phyloP scores from a whole-genome alignment of 805 yeast species.

The Sugiyamaella qingdaonensis region DNA sequence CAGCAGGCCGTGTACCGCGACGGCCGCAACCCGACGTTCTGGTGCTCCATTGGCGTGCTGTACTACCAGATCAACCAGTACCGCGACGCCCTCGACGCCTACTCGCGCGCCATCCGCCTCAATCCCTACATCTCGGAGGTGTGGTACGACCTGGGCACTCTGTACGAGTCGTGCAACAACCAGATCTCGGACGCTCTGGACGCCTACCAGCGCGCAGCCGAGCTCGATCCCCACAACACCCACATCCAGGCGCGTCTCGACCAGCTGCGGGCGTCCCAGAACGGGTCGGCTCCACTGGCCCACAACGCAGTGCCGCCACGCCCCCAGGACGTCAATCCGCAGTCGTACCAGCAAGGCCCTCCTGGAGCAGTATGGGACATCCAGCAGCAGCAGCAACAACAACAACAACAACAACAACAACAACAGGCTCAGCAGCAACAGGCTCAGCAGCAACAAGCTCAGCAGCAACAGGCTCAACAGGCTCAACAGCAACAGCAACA shows the following conservation, averaged over 20 bases:
- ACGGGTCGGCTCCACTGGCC: conserved; percentile 18
- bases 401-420: conserved; percentile 21
- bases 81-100: conserved; percentile 95
- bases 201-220: conserved; percentile 94
- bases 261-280: conserved; percentile 47
- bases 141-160: conserved; percentile 97
- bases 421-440: conserved; percentile 20
- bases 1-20: conserved; percentile 98
- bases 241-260: conserved; percentile 92
- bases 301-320: conserved; percentile 52
- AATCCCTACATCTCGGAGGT: conserved; percentile 96
- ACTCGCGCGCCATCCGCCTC: conserved; percentile 90
- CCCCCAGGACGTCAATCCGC: conserved; percentile 54
- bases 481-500: neutral
- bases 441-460: conserved; percentile 19
- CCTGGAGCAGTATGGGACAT: conserved; percentile 42
- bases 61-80: conserved; percentile 95
- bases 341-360: conserved; percentile 53
- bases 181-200: conserved; percentile 93
- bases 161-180: conserved; percentile 95
- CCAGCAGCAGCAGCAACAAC: conserved; percentile 24
- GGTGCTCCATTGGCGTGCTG: conserved; percentile 94
- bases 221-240: conserved; percentile 89
- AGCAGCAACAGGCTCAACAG: conserved; percentile 14
- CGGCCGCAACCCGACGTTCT: conserved; percentile 94